phyloP scores from a whole-genome alignment of 495 filamentous ascomycete genomes.

The Xanthoparmelia taractica region DNA sequence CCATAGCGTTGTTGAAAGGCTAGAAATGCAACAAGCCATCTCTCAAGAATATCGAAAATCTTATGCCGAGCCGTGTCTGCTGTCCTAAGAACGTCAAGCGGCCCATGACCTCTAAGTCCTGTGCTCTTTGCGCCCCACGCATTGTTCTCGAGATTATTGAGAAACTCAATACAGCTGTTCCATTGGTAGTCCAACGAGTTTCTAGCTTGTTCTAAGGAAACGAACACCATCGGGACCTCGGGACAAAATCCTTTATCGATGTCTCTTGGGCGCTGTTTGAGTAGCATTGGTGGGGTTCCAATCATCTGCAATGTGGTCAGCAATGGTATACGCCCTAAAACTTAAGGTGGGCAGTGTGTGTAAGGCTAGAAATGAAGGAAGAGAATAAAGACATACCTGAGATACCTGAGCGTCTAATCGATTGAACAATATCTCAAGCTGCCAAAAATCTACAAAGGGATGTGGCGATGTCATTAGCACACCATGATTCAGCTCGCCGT shows the following conservation, averaged over 20 bases:
- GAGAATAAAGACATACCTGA: constrained; percentile 11
- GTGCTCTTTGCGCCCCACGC: background rate
- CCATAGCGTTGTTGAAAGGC: constrained; percentile 8
- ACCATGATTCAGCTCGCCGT: background rate
- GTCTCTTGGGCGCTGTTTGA: background rate
- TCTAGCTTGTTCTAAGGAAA: constrained; percentile 22
- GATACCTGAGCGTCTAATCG: constrained; percentile 17
- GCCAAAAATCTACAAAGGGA: constrained; percentile 11
- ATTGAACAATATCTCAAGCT: constrained; percentile 23
- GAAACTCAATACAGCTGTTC: constrained; percentile 9
- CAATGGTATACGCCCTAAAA: background rate
- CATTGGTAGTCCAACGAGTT: constrained; percentile 24
- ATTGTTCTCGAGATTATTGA: background rate
- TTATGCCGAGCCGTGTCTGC: background rate
- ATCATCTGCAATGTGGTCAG: constrained; percentile 14
- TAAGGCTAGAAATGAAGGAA: background rate
- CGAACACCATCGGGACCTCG: constrained; percentile 18
- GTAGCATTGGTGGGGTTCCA: constrained; percentile 15
- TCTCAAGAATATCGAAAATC: background rate
- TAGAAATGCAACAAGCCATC: constrained; percentile 15
- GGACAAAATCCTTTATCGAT: constrained; percentile 15
- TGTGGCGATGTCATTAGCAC: background rate
- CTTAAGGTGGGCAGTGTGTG: no score
- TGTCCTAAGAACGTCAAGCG: background rate
- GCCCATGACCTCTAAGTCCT: background rate